Base-by-base conservation (phyloP, 805 yeast genomes). In the Metschnikowia shivogae region DNA sequence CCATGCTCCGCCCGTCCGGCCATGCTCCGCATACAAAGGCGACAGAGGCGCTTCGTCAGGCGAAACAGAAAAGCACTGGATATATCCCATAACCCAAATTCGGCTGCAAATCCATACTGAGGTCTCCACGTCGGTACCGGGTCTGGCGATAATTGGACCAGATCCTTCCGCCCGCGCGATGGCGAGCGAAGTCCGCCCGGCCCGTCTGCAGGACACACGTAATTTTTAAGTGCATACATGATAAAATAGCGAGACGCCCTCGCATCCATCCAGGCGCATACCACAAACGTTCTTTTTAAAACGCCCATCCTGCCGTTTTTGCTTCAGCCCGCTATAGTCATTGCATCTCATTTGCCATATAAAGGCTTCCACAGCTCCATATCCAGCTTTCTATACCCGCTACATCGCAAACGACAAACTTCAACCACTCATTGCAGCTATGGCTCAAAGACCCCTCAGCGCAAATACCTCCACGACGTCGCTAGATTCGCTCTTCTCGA, bases 401-500 rank as follows among this genome's bases (percentile, higher is more conserved):
- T 10, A 14, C 35, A 32, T 22, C 26, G 2, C 32, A 30, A 30
- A 10, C 13, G 14, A 7, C 10, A 34, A 12, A 17, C 22, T 10
- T 34, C 26, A n/a, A 10, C 19, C 35, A 19, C 11, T 13, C 14
- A 12, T 29, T 29, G n/a, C 32, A 11, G 7, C 35, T 9, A 32
- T 33, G 43, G 20, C 36, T 17, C 36, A 41, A 19, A 27, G 35
- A n/a, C 47, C 47, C 36, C 40, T 50, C 45, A 47, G 50, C 44
- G 39, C 50, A 14, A 47, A 49, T 42, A 52, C 49, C 28, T 60
- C 63, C 20, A 45, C 54, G 34, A 55, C 60, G 11, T 63, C 69
- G 19, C 59, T 64, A 37, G 60, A 61, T 45, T 63, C 68, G 35
- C 53, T 65, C 19, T 65, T 64, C 42, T 62, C 49, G 28, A 34